Percentiles rank a stretch among this genome's conserved stretches.
Evolutionary conservation across 495 filamentous ascomycete genomes (phyloP).

Genomic region (Penicillium odoratum): DNA sequence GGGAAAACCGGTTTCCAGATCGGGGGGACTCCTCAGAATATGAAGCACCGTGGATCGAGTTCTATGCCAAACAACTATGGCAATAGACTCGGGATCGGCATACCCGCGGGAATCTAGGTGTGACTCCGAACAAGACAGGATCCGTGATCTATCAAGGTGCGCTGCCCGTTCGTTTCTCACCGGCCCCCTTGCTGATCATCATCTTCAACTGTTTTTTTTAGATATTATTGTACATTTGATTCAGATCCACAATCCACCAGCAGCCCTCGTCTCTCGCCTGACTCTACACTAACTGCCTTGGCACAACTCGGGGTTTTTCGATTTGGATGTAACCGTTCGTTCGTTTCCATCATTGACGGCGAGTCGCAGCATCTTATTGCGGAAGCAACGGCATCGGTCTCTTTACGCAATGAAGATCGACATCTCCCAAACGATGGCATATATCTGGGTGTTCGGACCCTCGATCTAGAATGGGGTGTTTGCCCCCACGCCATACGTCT

Average conservation of each 20-base stretch:
- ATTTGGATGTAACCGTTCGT: slow-evolving; percentile 51
- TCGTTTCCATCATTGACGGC: slow-evolving; percentile 62
- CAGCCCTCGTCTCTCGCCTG: slow-evolving; percentile 35
- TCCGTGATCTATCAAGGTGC: slow-evolving; percentile 16
- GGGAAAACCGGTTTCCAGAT: no score
- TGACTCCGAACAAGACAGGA: slow-evolving; percentile 11
- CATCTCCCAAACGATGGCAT: slow-evolving; percentile 40
- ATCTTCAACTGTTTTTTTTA: neutral
- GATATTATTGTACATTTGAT: slow-evolving; percentile 17
- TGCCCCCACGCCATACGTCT: slow-evolving; percentile 49
- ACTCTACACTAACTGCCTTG: slow-evolving; percentile 62
- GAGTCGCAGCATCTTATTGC: slow-evolving; percentile 61
- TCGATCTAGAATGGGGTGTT: slow-evolving; percentile 45
- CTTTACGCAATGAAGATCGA: slow-evolving; percentile 38
- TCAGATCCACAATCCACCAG: slow-evolving; percentile 2
- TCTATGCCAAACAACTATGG: neutral
- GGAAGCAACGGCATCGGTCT: slow-evolving; percentile 59
- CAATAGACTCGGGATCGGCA: neutral
- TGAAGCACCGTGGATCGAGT: neutral
- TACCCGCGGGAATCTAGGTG: neutral
- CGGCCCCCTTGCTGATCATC: slow-evolving; percentile 2
- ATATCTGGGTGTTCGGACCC: slow-evolving; percentile 43
- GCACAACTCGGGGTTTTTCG: slow-evolving; percentile 61
- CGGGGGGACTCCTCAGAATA: no score
- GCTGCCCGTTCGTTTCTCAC: neutral